Conservation (phyloP, 2,329 filamentous ascomycete genomes). For the Paracorniculantispora psalliotae region DNA sequence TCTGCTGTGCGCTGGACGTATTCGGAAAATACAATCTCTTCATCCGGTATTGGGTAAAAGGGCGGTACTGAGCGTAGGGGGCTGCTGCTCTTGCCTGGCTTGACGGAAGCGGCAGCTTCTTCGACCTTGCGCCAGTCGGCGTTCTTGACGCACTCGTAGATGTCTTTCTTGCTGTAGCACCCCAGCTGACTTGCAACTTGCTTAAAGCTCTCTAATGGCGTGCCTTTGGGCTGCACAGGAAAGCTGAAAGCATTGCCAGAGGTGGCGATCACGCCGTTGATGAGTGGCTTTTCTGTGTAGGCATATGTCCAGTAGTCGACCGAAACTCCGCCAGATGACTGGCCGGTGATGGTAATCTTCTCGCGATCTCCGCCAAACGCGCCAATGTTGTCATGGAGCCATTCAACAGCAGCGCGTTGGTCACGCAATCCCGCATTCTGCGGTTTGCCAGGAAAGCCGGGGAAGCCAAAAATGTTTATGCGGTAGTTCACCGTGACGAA, state of each 20-base stretch:
- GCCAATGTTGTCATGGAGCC: slow-evolving; percentile 28
- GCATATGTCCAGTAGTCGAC: slow-evolving; percentile 47
- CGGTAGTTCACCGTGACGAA: slow-evolving; percentile 45
- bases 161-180: slow-evolving; percentile 28
- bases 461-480: slow-evolving; percentile 38
- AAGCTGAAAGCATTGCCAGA: slow-evolving; percentile 45
- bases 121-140: slow-evolving; percentile 32
- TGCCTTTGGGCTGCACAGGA: slow-evolving; percentile 30
- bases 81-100: slow-evolving; percentile 26
- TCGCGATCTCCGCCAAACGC: slow-evolving; percentile 25
- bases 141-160: slow-evolving; percentile 34
- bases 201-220: slow-evolving; percentile 37
- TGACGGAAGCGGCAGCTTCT: slow-evolving; percentile 31
- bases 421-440: slow-evolving; percentile 26
- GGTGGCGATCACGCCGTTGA: slow-evolving; percentile 39
- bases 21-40: slow-evolving; percentile 35
- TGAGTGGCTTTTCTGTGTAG: slow-evolving; percentile 44
- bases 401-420: slow-evolving; percentile 27
- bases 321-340: slow-evolving; percentile 31
- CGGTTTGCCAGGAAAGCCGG: slow-evolving; percentile 23
- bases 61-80: slow-evolving; percentile 32
- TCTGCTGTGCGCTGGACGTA: slow-evolving; percentile 29
- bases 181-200: slow-evolving; percentile 33
- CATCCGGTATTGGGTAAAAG: slow-evolving; percentile 40
- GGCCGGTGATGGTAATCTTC: slow-evolving; percentile 30